A percentile compares a stretch with the other conserved stretches of the same genome.
Evolutionary conservation across 257 asterid genomes (phyloP).

Genomic region (Marsdenia floribunda): DNA sequence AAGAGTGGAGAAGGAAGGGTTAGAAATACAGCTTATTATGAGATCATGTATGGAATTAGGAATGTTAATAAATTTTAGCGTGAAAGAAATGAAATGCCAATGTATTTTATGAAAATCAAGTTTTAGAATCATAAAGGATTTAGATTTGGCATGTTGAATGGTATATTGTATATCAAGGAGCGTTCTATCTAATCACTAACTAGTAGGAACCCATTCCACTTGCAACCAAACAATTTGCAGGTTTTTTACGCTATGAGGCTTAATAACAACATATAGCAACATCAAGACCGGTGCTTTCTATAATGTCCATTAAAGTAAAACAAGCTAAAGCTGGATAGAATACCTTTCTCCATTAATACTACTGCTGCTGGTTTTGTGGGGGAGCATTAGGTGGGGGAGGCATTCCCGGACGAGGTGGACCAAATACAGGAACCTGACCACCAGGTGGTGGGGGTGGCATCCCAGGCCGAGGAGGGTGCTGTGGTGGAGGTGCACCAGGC

Average conservation of each 20-base stretch:
- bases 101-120: no score
- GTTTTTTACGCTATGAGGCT: neutral
- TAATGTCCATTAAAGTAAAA: neutral
- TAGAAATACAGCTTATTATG: no score
- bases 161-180: no score
- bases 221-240: neutral
- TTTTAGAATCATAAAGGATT: no score
- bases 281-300: neutral
- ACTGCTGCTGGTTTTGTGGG: constrained; percentile 66
- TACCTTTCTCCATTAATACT: neutral
- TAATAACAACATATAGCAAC: neutral
- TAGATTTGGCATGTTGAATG: no score
- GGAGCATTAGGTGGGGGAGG: constrained; percentile 67
- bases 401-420: constrained; percentile 93
- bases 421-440: constrained; percentile 59
- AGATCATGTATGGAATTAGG: no score
- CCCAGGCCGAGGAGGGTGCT: constrained; percentile 65
- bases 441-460: constrained; percentile 72
- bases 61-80: no score
- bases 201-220: neutral
- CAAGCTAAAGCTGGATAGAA: neutral
- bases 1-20: no score
- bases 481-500: constrained; percentile 70
- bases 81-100: no score
- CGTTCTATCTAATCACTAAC: neutral